phyloP scores from a whole-genome alignment of 169 alveolate genomes.

The Plasmodium ovale region DNA sequence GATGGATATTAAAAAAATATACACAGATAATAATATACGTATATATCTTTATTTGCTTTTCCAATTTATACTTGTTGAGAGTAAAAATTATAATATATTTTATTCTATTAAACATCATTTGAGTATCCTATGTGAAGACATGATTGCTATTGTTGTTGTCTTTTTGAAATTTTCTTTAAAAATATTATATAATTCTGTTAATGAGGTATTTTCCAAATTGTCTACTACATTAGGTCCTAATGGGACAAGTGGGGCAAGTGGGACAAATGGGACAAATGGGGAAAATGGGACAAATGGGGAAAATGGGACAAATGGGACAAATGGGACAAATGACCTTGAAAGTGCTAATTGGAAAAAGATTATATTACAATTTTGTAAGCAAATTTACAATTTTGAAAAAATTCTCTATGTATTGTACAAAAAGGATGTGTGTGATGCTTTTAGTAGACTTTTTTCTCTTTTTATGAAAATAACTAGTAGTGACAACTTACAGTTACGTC shows the following conservation, averaged over 20 bases:
- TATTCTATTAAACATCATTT: conserved; percentile 44
- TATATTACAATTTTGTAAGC: conserved; percentile 16
- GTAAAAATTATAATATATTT: conserved; percentile 37
- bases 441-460: conserved; percentile 22
- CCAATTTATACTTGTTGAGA: conserved; percentile 26
- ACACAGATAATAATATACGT: background rate
- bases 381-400: conserved; percentile 64
- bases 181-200: conserved; percentile 20
- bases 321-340: background rate
- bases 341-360: conserved; percentile 2
- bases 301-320: background rate
- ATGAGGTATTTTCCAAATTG: background rate
- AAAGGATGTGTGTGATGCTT: conserved; percentile 37
- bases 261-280: background rate
- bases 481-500: background rate
- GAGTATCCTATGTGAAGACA: conserved; percentile 37
- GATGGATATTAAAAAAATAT: conserved; percentile 9
- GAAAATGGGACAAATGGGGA: background rate
- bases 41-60: conserved; percentile 22
- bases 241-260: too few species aligned
- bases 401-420: conserved; percentile 31
- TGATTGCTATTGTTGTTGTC: conserved; percentile 34
- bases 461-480: conserved; percentile 5
- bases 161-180: conserved; percentile 24
- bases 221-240: background rate